These are phyloP conservation scores for Heimioporus sp. DNA, from an alignment of 768 basidiomycete species.

Conservation along the genomic window DNA sequence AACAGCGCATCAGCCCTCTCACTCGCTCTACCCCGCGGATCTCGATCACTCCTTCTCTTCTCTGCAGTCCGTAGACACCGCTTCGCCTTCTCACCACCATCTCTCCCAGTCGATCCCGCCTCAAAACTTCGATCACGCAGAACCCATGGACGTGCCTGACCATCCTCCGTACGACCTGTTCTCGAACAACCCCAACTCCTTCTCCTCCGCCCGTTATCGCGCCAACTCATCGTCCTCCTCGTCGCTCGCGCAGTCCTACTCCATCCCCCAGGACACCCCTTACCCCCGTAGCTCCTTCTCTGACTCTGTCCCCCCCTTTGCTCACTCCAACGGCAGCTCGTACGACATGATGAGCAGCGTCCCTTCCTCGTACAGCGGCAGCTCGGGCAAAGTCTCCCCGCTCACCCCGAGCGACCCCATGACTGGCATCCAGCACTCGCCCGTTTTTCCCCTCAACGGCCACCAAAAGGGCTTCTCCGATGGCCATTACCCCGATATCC, in stretches of 20 bases:
- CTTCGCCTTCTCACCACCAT: slow-evolving; percentile 38
- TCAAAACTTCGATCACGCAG: slow-evolving; percentile 49
- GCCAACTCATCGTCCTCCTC: slow-evolving; percentile 71
- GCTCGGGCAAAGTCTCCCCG: slow-evolving; percentile 75
- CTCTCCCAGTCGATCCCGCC: slow-evolving; percentile 33
- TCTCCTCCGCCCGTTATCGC: slow-evolving; percentile 62
- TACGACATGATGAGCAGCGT: slow-evolving; percentile 68
- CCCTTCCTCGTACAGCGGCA: slow-evolving; percentile 54
- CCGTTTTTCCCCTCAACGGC: slow-evolving; percentile 44
- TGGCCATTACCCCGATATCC: slow-evolving; percentile 54
- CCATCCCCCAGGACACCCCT: slow-evolving; percentile 52
- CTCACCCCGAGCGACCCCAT: slow-evolving; percentile 68
- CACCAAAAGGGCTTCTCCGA: slow-evolving; percentile 57
- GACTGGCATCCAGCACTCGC: slow-evolving; percentile 52
- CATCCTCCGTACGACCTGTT: slow-evolving; percentile 67
- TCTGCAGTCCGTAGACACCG: slow-evolving; percentile 38
- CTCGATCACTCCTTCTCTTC: slow-evolving; percentile 56
- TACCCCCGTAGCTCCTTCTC: slow-evolving; percentile 60
- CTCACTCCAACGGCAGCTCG: slow-evolving; percentile 47
- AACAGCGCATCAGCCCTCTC: slow-evolving; percentile 34
- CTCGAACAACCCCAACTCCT: slow-evolving; percentile 44
- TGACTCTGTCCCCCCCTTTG: slow-evolving; percentile 60
- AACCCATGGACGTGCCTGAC: slow-evolving; percentile 55
- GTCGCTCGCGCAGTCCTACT: slow-evolving; percentile 57
- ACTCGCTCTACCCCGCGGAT: slow-evolving; percentile 52